phyloP scores from a whole-genome alignment of 2,329 filamentous ascomycete species.

The Aureobasidium uvarum region DNA sequence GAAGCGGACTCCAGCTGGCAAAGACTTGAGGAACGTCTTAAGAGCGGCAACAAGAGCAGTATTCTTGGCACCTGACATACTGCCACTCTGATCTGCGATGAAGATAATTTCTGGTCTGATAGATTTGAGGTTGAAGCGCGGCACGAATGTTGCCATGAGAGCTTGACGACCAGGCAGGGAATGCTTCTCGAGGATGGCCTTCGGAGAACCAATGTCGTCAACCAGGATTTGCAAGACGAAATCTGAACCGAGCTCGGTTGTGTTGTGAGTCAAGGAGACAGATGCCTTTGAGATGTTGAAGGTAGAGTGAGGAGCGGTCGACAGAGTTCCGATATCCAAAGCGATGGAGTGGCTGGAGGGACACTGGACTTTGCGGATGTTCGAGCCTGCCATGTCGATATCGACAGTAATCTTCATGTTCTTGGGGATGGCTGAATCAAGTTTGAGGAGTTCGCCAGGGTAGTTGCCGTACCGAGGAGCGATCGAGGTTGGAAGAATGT shows the following conservation, averaged over 20 bases:
- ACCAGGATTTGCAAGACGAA: slow-evolving; percentile 65
- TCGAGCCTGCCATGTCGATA: slow-evolving; percentile 56
- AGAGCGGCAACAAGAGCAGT: slow-evolving; percentile 56
- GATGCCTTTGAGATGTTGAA: slow-evolving; percentile 61
- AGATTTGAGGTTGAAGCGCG: slow-evolving; percentile 62
- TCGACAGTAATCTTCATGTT: slow-evolving; percentile 59
- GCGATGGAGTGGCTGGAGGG: slow-evolving; percentile 64
- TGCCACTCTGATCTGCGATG: slow-evolving; percentile 68
- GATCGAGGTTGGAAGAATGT: slow-evolving; percentile 66
- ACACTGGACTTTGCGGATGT: slow-evolving; percentile 63
- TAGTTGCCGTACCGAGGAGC: slow-evolving; percentile 63
- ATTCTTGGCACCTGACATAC: slow-evolving; percentile 57
- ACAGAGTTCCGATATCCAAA: slow-evolving; percentile 61
- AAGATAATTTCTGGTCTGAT: slow-evolving; percentile 66
- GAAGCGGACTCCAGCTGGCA: slow-evolving; percentile 64
- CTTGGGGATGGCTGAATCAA: slow-evolving; percentile 31
- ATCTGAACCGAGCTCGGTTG: slow-evolving; percentile 58
- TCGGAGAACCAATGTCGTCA: slow-evolving; percentile 59
- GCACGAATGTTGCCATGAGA: slow-evolving; percentile 68
- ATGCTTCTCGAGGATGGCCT: slow-evolving; percentile 65
- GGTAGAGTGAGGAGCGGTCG: slow-evolving; percentile 45
- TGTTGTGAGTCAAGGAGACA: slow-evolving; percentile 57
- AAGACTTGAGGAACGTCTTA: slow-evolving; percentile 63
- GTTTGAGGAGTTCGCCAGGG: slow-evolving; percentile 40
- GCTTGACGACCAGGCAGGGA: slow-evolving; percentile 62